Percentiles rank a stretch among this genome's conserved stretches.
phyloP scores from a whole-genome alignment of 106 monocot species.

The Allium sativum region DNA sequence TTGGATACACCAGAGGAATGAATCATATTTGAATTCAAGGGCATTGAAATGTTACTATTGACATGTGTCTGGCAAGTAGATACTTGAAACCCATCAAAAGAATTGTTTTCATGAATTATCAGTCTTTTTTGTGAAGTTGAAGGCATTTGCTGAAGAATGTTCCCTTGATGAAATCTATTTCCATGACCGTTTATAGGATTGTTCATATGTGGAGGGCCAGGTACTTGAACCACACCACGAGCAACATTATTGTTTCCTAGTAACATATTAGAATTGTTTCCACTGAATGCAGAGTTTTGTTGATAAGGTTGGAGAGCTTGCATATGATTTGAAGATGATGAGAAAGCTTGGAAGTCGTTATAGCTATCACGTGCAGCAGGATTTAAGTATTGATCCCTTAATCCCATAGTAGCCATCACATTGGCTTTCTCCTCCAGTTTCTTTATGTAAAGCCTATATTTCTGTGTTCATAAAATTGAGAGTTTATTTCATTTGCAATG shows the following conservation, averaged over 20 bases:
- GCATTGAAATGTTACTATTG: constrained; percentile 9
- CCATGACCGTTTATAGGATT: constrained; percentile 25
- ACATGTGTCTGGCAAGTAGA: no score
- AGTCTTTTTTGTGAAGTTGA: constrained; percentile 15
- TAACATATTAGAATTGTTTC: constrained; percentile 14
- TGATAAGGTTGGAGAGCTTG: constrained; percentile 12
- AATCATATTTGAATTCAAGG: constrained; percentile 12
- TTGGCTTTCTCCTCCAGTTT: constrained; percentile 49
- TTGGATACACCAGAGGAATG: constrained; percentile 9
- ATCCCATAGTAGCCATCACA: constrained; percentile 37
- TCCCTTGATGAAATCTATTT: constrained; percentile 21
- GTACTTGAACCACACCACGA: constrained; percentile 33
- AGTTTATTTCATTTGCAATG: neutral
- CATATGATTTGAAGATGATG: constrained; percentile 9
- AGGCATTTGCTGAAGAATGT: constrained; percentile 28
- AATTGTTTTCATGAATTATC: constrained; percentile 20
- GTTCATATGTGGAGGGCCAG: constrained; percentile 14
- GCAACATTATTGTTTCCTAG: constrained; percentile 26
- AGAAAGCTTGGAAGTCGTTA: constrained; percentile 23
- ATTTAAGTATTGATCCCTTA: constrained; percentile 34
- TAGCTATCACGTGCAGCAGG: constrained; percentile 33
- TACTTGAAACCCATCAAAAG: neutral
- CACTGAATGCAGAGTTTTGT: constrained; percentile 22
- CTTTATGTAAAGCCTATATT: constrained; percentile 70
- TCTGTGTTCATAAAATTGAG: constrained; percentile 34